Base-by-base conservation (phyloP, 257 asterid genomes). In the Fraxinus americana region DNA sequence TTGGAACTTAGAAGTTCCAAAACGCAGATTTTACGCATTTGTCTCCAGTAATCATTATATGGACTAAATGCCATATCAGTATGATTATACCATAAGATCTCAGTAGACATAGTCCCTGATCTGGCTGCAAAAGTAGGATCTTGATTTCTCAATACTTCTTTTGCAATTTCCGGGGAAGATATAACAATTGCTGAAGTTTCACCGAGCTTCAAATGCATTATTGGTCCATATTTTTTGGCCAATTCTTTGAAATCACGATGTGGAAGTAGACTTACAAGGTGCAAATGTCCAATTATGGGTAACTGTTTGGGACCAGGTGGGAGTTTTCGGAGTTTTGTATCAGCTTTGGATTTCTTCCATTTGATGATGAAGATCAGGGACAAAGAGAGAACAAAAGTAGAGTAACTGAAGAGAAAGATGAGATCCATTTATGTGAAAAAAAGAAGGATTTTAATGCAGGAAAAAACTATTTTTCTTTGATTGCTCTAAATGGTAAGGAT, bases 21-120 rank as follows among this genome's bases (percentile, higher is more conserved):
- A 19, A 79, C 39, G 74, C 86, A 79, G 11, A 83, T 83, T 12
- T 72, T 83, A 13, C 86, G 59, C 84, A 79, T 83, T 59, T 83
- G 83, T 0, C 77, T 50, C 86, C 86, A 83, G 59, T 71, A 83
- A 19, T 79, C 71, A 19, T 72, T 76, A 36, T 71, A 83, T 25
- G 78, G 76, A 71, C 79, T 17, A 66, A 79, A 83, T 0, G 69
- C 50, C 23, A 83, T 32, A 41, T 73, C 81, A 16, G 6, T 7
- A 69, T 76, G 50, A 19, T 83, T 29, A 76, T 83, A 79, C 83
- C 81, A 83, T 32, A 83, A 38, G 23, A 81, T 79, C 69, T 78
- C 50, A 0, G 27, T 0, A 34, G 75, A 77, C 1, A 77, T 36
- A 23, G 69, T 0, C 32, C 35, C 38, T n/a, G 74, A 74, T 16